Percentiles rank a stretch among this genome's conserved stretches.
These are phyloP conservation scores for Candida easanensis DNA, from an alignment of 805 yeast genomes.

Conservation along the genomic window DNA sequence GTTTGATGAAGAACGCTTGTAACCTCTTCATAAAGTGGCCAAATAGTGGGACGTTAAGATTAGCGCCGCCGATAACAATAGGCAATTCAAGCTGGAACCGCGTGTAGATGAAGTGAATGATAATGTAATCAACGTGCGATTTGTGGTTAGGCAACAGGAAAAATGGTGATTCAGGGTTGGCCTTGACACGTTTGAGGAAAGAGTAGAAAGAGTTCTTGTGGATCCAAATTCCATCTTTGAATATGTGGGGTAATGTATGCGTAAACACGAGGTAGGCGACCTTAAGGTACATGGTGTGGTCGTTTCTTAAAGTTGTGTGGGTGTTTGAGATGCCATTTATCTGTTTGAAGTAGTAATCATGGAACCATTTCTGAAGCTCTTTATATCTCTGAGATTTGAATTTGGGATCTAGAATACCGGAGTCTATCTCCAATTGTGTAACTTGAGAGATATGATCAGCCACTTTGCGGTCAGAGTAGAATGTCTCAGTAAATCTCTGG, in stretches of 20 bases:
- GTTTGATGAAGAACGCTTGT: slow-evolving; percentile 23
- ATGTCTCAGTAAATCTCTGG: slow-evolving; percentile 1
- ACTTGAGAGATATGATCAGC: slow-evolving; percentile 12
- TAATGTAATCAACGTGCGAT: slow-evolving; percentile 25
- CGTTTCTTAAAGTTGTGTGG: slow-evolving; percentile 12
- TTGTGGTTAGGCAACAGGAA: slow-evolving; percentile 23
- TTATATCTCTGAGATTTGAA: slow-evolving; percentile 2
- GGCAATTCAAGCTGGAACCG: slow-evolving; percentile 21
- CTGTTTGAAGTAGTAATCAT: slow-evolving; percentile 15
- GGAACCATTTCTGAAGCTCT: slow-evolving; percentile 18
- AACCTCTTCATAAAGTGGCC: slow-evolving; percentile 17
- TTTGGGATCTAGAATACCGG: slow-evolving; percentile 7
- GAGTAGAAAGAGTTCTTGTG: slow-evolving; percentile 12
- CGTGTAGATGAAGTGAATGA: slow-evolving; percentile 20
- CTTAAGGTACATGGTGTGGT: slow-evolving; percentile 12
- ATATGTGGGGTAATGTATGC: slow-evolving; percentile 18
- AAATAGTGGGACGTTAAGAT: slow-evolving; percentile 24
- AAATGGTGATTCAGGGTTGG: slow-evolving; percentile 2
- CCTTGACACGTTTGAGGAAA: slow-evolving; percentile 9
- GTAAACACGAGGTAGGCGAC: slow-evolving; percentile 18
- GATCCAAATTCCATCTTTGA: slow-evolving; percentile 26
- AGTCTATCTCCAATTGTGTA: slow-evolving; percentile 11
- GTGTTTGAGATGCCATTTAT: slow-evolving; percentile 12
- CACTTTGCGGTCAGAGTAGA: slow-evolving; percentile 11
- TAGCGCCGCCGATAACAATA: slow-evolving; percentile 26